Evolutionary conservation across 2,329 filamentous ascomycete species (phyloP).

Genomic region (Sarocladium kiliense): DNA sequence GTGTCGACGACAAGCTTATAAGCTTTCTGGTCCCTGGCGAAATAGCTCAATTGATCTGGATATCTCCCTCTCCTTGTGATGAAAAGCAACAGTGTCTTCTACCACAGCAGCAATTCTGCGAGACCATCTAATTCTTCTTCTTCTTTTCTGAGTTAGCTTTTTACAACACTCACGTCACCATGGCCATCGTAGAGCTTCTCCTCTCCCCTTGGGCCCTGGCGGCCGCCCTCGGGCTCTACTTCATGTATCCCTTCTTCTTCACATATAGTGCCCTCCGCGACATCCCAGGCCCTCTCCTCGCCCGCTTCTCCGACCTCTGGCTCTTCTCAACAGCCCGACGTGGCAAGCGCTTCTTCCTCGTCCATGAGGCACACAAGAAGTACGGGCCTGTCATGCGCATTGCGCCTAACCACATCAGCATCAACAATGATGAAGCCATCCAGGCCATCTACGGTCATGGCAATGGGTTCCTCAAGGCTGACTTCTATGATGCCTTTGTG

Average conservation of each 20-base stretch:
- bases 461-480: conserved; percentile 70
- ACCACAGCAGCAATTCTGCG: too few relatives aligned
- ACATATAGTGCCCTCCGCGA: conserved; percentile 44
- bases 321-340: conserved; percentile 61
- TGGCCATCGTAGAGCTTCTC: conserved; percentile 24
- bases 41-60: too few relatives aligned
- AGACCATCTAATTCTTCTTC: too few relatives aligned
- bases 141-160: too few relatives aligned
- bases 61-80: too few relatives aligned
- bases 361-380: conserved; percentile 71
- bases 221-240: not conserved
- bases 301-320: conserved; percentile 74
- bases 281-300: conserved; percentile 59
- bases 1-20: not conserved
- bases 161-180: conserved; percentile 11
- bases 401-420: conserved; percentile 76
- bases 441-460: conserved; percentile 72
- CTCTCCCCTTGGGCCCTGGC: conserved; percentile 41
- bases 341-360: conserved; percentile 57
- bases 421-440: conserved; percentile 78
- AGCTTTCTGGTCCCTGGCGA: not conserved
- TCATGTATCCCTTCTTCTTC: conserved; percentile 51
- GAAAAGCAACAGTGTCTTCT: too few relatives aligned
- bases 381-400: conserved; percentile 77
- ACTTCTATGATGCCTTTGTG: conserved; percentile 90